A percentile compares a stretch with the other conserved stretches of the same genome.
phyloP scores from a whole-genome alignment of 2,329 filamentous ascomycete species.

The Cladorrhinum sp. region DNA sequence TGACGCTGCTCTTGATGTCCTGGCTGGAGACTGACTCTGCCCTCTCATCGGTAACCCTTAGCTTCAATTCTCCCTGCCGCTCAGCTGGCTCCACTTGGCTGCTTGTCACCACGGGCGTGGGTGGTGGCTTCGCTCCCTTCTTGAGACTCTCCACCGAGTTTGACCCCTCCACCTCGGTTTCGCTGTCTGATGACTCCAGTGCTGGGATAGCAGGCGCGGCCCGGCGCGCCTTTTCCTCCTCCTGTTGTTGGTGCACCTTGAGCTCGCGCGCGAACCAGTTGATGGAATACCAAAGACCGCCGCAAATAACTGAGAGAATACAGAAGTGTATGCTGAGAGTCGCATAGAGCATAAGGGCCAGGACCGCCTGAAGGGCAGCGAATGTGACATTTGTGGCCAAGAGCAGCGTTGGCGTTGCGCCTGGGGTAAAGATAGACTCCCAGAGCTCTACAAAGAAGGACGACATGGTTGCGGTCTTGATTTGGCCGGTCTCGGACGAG shows the following conservation, averaged over 20 bases:
- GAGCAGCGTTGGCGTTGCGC: constrained; percentile 82
- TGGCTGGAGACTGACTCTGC: constrained; percentile 35
- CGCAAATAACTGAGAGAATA: constrained; percentile 74
- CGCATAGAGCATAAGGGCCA: constrained; percentile 70
- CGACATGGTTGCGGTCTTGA: constrained; percentile 43
- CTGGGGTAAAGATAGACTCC: constrained; percentile 90
- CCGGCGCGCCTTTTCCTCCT: constrained; percentile 40
- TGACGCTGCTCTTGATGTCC: constrained; percentile 56
- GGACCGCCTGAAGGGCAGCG: constrained; percentile 75
- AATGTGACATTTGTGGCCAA: constrained; percentile 89
- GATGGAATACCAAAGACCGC: constrained; percentile 84
- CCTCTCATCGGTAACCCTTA: constrained; percentile 41
- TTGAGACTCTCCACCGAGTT: constrained; percentile 23
- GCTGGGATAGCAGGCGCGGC: constrained; percentile 33
- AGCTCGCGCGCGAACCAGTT: constrained; percentile 90
- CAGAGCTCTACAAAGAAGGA: constrained; percentile 73
- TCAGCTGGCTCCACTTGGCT: constrained; percentile 45
- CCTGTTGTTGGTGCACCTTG: constrained; percentile 44
- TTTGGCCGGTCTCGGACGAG: not conserved
- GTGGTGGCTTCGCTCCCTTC: constrained; percentile 34
- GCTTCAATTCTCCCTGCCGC: constrained; percentile 48
- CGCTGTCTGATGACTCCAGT: constrained; percentile 42
- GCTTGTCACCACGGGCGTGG: constrained; percentile 31
- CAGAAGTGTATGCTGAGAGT: constrained; percentile 89
- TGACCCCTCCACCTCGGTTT: constrained; percentile 49